phyloP scores from a whole-genome alignment of 805 yeast species.

The Ogataea methylovora region DNA sequence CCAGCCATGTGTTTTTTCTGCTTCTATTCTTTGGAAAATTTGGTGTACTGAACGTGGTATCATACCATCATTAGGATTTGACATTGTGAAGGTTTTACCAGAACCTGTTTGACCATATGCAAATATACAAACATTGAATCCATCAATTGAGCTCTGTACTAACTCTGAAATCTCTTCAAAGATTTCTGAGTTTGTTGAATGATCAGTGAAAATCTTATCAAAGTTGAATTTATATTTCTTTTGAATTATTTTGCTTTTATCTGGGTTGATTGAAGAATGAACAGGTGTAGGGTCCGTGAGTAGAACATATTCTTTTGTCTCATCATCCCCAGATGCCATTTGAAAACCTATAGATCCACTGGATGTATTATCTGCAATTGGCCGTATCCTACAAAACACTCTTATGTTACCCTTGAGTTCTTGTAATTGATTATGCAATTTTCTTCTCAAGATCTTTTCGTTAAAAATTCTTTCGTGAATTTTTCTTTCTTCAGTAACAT shows the following conservation, averaged over 20 bases:
- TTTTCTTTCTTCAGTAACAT: constrained; percentile 14
- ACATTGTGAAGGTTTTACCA: constrained; percentile 92
- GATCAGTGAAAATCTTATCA: constrained; percentile 66
- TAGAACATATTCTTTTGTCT: constrained; percentile 18
- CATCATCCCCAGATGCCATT: not conserved
- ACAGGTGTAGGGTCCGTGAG: constrained; percentile 15
- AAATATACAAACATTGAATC: constrained; percentile 85
- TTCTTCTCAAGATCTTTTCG: constrained; percentile 37
- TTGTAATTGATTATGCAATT: constrained; percentile 67
- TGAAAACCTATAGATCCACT: constrained; percentile 22
- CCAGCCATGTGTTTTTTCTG: constrained; percentile 53
- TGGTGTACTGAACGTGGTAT: constrained; percentile 69
- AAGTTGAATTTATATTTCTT: constrained; percentile 46
- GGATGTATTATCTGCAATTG: too few species aligned
- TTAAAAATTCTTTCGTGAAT: constrained; percentile 21
- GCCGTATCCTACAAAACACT: constrained; percentile 83
- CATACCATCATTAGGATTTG: constrained; percentile 62
- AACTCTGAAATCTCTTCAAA: constrained; percentile 83
- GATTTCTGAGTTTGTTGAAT: constrained; percentile 48
- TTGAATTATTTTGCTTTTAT: not conserved
- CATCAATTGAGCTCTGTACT: constrained; percentile 81
- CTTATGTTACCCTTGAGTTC: constrained; percentile 88
- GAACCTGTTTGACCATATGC: constrained; percentile 98
- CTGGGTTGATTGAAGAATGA: not conserved
- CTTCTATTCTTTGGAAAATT: constrained; percentile 52